Base-by-base conservation (phyloP, 2,329 filamentous ascomycete genomes). In the Neocatenulostroma microsporum region DNA sequence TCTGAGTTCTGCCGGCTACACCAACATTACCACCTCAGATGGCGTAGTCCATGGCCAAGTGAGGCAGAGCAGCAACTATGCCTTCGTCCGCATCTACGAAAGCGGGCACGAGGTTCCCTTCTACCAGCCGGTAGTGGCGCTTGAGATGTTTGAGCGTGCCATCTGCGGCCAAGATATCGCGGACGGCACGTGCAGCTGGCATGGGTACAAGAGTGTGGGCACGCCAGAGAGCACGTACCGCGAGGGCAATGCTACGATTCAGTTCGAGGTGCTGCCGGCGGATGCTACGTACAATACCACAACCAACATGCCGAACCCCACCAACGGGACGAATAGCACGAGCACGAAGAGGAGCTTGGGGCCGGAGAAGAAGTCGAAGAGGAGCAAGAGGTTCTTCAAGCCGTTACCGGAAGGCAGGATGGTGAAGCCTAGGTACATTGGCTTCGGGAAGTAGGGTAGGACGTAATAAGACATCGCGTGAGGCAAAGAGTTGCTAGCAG, bases 71-170 rank as follows among this genome's bases (percentile, higher is more conserved):
- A 70, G 63, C 12, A 62, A 64, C 37, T 73, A 68, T 54, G 66
- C 62, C 30, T 72, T 73, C 50, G 60, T 66, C 5, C 61, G 72
- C 17, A 61, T 74, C 44, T 71, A 68, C 51, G 65, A 71, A 39
- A 57, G 59, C 6, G 68, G 68, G 3, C 68, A 71, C 36, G 63
- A 68, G 49, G 67, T 70, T 1, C 72, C 71, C 0, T 74, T 73
- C 51, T 75, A 75, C 51, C 72, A 74, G 3, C 56, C 68, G 21
- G 14, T 47, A 3, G 66, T 62, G 10, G 55, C 70, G 6, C 55
- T 73, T 10, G 64, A 66, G 42, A 60, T 73, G 41, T 72, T 74
- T 44, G 58, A 67, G 53, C 63, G 72, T 10, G 65, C 64, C 9
- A 55, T 75, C 38, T 46, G 50, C 9, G 62, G 67, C n/a, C 51